phyloP scores from a whole-genome alignment of 495 filamentous ascomycete genomes.

The Daldinia caldariorum region DNA sequence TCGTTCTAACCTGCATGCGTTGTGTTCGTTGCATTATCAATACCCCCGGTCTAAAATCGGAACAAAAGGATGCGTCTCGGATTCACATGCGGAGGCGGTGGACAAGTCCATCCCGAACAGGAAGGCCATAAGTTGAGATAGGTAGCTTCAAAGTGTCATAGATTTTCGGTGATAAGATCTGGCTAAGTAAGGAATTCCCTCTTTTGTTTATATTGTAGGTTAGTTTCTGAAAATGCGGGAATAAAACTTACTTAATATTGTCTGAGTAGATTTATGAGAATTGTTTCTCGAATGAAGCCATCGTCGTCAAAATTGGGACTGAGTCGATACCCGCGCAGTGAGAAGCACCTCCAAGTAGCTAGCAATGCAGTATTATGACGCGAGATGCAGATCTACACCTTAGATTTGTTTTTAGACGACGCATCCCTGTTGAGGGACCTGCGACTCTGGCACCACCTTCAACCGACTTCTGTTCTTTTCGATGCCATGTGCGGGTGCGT shows the following conservation, averaged over 20 bases:
- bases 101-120: constrained; percentile 24
- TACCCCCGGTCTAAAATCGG: constrained; percentile 22
- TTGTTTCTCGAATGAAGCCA: constrained; percentile 10
- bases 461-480: constrained; percentile 11
- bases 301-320: constrained; percentile 20
- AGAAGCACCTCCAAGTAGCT: constrained; percentile 16
- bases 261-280: background rate
- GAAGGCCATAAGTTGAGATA: constrained; percentile 27
- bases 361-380: constrained; percentile 28
- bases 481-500: background rate
- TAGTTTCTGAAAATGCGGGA: background rate
- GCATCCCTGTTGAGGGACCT: constrained; percentile 13
- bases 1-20: constrained; percentile 13
- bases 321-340: constrained; percentile 26
- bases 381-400: constrained; percentile 35
- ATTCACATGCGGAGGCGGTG: constrained; percentile 24
- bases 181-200: background rate
- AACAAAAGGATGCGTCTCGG: constrained; percentile 22
- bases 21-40: constrained; percentile 16
- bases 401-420: constrained; percentile 25
- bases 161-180: constrained; percentile 4
- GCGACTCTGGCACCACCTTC: constrained; percentile 20
- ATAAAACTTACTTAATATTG: background rate
- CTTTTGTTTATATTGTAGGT: background rate
- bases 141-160: constrained; percentile 23